Percentiles rank a stretch among this genome's conserved stretches.
These are phyloP conservation scores for Rosa hybrid DNA, from an alignment of 331 rosid species.

Conservation along the genomic window DNA sequence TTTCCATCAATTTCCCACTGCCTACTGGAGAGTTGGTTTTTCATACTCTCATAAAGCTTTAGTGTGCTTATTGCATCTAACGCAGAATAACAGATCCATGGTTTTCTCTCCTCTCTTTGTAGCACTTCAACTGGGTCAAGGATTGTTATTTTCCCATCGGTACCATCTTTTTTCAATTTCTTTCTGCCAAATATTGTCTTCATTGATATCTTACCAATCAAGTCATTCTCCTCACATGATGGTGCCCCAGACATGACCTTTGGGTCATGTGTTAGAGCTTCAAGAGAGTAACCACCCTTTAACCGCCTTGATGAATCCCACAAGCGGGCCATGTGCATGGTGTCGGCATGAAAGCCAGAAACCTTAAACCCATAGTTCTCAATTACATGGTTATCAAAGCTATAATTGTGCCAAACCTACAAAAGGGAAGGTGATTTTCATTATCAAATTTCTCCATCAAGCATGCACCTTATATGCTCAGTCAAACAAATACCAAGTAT, in stretches of 20 bases:
- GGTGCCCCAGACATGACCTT: constrained; percentile 69
- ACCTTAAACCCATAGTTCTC: constrained; percentile 89
- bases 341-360: constrained; percentile 96
- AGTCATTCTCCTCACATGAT: constrained; percentile 46
- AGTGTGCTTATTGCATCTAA: constrained; percentile 89
- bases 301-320: constrained; percentile 93
- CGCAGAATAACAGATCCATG: constrained; percentile 91
- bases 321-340: constrained; percentile 97
- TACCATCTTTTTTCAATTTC: constrained; percentile 79
- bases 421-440: constrained; percentile 31
- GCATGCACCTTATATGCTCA: not conserved
- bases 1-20: constrained; percentile 63
- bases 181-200: constrained; percentile 86
- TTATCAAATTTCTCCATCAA: constrained; percentile 12
- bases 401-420: constrained; percentile 98
- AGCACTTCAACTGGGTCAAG: constrained; percentile 86
- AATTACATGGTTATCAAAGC: constrained; percentile 88
- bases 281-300: constrained; percentile 92
- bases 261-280: constrained; percentile 74
- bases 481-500: constrained; percentile 3
- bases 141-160: constrained; percentile 65
- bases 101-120: constrained; percentile 71
- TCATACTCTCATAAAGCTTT: constrained; percentile 80
- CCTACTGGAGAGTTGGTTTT: constrained; percentile 50
- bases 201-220: constrained; percentile 90